Evolutionary conservation across 768 basidiomycete genomes (phyloP), one percentile per base, ranked within the genome.

Genomic region (Termitomyces heimii): DNA sequence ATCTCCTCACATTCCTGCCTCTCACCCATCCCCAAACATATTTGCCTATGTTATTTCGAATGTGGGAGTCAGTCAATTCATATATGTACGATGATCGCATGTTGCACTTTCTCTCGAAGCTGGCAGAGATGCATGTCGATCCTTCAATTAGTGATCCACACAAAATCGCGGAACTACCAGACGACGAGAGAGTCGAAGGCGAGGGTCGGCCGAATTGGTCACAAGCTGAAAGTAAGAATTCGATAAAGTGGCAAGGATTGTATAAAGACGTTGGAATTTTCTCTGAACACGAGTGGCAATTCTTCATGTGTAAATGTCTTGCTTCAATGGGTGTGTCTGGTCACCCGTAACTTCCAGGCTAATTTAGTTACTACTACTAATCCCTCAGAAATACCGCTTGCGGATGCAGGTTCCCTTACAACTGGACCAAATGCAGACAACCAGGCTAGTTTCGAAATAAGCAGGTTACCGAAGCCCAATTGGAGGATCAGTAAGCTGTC

Each of bases 81-180:
- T 90, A 90, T 69, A 82, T 86, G 71, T 94, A 85, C 74, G 92
- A 94, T 76, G 92, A 93, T 66, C 82, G 92, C 69, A 92, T 92
- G 84, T 77, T 94, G 60, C 82, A 90, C 56, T 88, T 96, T 67
- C 79, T 94, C 58, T 79, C 91, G 29, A 80, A 81, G 64, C 77
- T 96, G 46, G 75, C 87, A 54, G 88, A 92, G 69, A 77, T 87
- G 72, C 94, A 96, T 73, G 79, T 90, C 60, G 86, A 89, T 64
- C 86, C 92, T 53, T 77, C 81, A 42, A 71, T 83, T 70, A 90
- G 88, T 67, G 84, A 94, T 67, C 92, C 93, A 26, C 76, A 78
- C 55, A 77, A 78, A 60, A 75, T 92, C 58, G 68, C 78, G 48
- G 78, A 83, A 54, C 79, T 89, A 60, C 85, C 86, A 37, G 87